phyloP scores from a whole-genome alignment of 192 early-diverging fungal genomes.

The Backusella parvicylindrica region DNA sequence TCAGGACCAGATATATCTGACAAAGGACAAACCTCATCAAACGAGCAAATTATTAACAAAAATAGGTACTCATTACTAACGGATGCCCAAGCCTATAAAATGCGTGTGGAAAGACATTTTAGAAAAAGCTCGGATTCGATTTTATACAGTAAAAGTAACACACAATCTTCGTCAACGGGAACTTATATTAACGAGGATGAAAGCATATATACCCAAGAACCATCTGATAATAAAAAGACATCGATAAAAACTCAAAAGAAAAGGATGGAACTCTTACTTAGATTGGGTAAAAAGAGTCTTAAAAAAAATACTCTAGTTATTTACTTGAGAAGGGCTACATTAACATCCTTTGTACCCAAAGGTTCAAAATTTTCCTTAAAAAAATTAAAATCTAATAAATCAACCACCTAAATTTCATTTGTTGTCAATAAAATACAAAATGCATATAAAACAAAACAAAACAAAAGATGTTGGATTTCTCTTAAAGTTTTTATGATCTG shows the following conservation, averaged over 20 bases:
- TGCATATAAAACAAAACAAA: no score
- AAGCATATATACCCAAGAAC: neutral
- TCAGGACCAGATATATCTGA: neutral
- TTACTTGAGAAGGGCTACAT: neutral
- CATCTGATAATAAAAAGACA: neutral
- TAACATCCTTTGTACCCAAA: neutral
- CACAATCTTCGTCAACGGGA: neutral
- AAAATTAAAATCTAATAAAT: neutral
- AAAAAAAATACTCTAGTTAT: neutral
- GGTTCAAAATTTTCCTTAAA: neutral
- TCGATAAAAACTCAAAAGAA: neutral
- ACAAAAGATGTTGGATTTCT: no score
- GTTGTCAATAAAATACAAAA: neutral
- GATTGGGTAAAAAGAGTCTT: neutral
- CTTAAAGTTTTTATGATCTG: no score
- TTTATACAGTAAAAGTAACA: neutral
- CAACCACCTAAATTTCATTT: neutral
- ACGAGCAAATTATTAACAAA: neutral
- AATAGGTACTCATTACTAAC: neutral
- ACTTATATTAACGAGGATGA: neutral
- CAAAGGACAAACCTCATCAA: neutral
- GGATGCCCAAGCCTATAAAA: neutral
- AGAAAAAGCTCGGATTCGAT: neutral
- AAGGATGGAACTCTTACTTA: neutral
- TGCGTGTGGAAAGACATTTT: neutral